phyloP scores from a whole-genome alignment of 371 early-diverging fungal genomes.

The Choanephora cucurbitarum region DNA sequence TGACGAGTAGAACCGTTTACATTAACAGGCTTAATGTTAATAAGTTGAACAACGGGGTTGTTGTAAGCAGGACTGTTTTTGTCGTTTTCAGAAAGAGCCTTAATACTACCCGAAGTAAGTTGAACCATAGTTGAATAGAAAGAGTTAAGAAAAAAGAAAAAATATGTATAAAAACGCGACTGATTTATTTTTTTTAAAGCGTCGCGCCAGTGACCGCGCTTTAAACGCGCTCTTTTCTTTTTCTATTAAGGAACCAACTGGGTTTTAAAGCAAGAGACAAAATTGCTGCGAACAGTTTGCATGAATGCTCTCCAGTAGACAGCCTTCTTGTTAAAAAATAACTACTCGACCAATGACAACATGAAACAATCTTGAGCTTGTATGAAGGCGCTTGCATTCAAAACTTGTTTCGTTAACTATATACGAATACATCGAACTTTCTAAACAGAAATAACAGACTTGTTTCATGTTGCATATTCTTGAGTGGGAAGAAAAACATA shows the following conservation, averaged over 20 bases:
- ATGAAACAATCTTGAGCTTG: too few relatives aligned
- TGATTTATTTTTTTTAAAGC: constrained; percentile 9
- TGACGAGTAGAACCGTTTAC: constrained; percentile 48
- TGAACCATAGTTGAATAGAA: constrained; percentile 26
- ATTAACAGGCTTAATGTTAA: constrained; percentile 59
- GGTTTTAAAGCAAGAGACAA: neutral
- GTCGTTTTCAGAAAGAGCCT: constrained; percentile 46
- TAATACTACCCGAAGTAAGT: constrained; percentile 43
- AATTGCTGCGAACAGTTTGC: neutral
- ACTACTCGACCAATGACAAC: too few relatives aligned
- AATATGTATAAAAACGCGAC: neutral
- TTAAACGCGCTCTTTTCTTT: neutral
- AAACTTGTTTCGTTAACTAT: too few relatives aligned
- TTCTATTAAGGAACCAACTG: neutral
- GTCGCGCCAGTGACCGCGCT: neutral
- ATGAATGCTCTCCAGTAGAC: too few relatives aligned
- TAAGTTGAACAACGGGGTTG: constrained; percentile 61
- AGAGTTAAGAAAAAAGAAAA: neutral
- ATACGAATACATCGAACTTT: too few relatives aligned
- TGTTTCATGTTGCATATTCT: too few relatives aligned
- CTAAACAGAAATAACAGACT: too few relatives aligned
- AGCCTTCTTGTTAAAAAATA: too few relatives aligned
- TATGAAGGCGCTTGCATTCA: too few relatives aligned
- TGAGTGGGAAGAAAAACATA: too few relatives aligned
- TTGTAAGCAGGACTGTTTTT: constrained; percentile 22